phyloP scores from a whole-genome alignment of 1,284 basidiomycete genomes.

The Butyriboletus appendiculatus region DNA sequence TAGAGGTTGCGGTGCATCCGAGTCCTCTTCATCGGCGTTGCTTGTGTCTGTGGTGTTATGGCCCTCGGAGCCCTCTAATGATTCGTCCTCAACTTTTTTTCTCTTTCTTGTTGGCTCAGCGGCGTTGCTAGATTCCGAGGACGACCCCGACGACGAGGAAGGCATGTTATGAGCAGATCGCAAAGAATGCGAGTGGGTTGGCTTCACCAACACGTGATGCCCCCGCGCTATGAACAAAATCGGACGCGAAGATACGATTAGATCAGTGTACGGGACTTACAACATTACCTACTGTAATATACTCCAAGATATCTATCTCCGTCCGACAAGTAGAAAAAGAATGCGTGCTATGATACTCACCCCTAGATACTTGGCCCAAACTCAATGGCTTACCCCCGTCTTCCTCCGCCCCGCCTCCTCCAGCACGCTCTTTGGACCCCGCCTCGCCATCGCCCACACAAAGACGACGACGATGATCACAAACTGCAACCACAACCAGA shows the following conservation, averaged over 20 bases:
- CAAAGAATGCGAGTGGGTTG: not conserved
- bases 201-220: slow-evolving; percentile 10
- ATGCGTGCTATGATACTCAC: slow-evolving; percentile 1
- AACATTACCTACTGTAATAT: slow-evolving; percentile 22
- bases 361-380: slow-evolving; percentile 32
- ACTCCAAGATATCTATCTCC: no score
- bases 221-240: not conserved
- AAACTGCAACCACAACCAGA: slow-evolving; percentile 83
- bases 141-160: slow-evolving; percentile 20
- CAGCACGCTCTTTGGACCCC: slow-evolving; percentile 69
- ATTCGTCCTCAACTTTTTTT: slow-evolving; percentile 17
- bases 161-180: slow-evolving; percentile 6
- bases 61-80: slow-evolving; percentile 6
- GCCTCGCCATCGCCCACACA: slow-evolving; percentile 73
- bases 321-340: slow-evolving; percentile 2
- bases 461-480: slow-evolving; percentile 70
- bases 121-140: slow-evolving; percentile 15
- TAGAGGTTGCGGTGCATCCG: slow-evolving; percentile 3
- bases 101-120: slow-evolving; percentile 22
- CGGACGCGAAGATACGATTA: slow-evolving; percentile 13
- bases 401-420: slow-evolving; percentile 50
- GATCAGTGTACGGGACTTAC: slow-evolving; percentile 18
- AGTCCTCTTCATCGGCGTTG: slow-evolving; percentile 12
- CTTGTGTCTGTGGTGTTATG: slow-evolving; percentile 3
- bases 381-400: slow-evolving; percentile 20